Evolutionary conservation across 2,329 filamentous ascomycete genomes (phyloP).

Genomic region (Aspergillus spinulosporus): DNA sequence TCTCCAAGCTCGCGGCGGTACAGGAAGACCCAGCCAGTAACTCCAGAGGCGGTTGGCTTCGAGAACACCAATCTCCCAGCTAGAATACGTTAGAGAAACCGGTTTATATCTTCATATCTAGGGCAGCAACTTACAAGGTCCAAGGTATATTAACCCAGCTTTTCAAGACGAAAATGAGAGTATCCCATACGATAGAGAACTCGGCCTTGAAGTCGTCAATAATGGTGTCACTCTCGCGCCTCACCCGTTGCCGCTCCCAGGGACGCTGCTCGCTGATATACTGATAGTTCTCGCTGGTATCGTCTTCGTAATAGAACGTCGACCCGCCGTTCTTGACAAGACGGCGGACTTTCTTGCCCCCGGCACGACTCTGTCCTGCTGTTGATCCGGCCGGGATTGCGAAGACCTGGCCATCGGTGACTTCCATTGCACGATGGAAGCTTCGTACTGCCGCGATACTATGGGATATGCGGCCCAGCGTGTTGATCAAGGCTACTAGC

Average conservation of each 20-base stretch:
- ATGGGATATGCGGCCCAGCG: slow-evolving; percentile 80
- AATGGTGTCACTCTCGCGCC: slow-evolving; percentile 46
- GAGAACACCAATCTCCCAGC: slow-evolving; percentile 53
- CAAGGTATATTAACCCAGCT: slow-evolving; percentile 70
- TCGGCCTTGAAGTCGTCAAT: slow-evolving; percentile 65
- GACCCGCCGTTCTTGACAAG: slow-evolving; percentile 37
- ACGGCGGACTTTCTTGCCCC: slow-evolving; percentile 17
- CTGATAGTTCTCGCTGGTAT: slow-evolving; percentile 44
- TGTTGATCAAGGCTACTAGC: slow-evolving; percentile 92
- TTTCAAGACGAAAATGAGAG: slow-evolving; percentile 65
- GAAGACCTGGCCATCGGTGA: slow-evolving; percentile 35
- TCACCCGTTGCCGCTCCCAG: slow-evolving; percentile 31
- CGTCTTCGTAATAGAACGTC: slow-evolving; percentile 40
- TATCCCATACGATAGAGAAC: slow-evolving; percentile 61
- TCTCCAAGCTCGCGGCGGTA: slow-evolving; percentile 59
- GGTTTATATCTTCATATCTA: background rate
- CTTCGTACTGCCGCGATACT: slow-evolving; percentile 72
- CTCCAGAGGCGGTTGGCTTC: slow-evolving; percentile 60
- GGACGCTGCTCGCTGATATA: slow-evolving; percentile 32
- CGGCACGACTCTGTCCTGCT: slow-evolving; percentile 25
- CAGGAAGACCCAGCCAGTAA: slow-evolving; percentile 64
- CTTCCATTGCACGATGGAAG: slow-evolving; percentile 60
- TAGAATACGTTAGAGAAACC: slow-evolving; percentile 26
- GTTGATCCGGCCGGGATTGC: slow-evolving; percentile 31
- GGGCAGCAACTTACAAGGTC: slow-evolving; percentile 61